Evolutionary conservation across 345 rosid genomes (phyloP), one percentile per base, ranked within the genome.

Genomic region (Eutrema heterophyllum): DNA sequence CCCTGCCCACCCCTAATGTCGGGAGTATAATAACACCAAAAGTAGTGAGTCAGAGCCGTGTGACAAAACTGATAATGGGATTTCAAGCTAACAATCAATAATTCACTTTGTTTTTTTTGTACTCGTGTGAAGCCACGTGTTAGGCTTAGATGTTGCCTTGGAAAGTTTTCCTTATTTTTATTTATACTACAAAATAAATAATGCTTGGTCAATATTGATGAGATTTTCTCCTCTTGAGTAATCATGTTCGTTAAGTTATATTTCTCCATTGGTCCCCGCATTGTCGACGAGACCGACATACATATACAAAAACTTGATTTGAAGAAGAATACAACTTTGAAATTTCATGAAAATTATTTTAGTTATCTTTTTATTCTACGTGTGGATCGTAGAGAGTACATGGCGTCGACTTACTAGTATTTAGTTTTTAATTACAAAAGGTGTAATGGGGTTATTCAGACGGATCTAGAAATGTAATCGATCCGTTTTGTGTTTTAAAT

Each of bases 271-370:
- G 75, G 80, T 56, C 24, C 75, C 32, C 29, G 16, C 56, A 14
- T 6, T n/a, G 70, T 56, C 64, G 51, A 62, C 58, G 60, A 63
- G 36, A 14, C 73, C 73, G 78, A 59, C 73, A 67, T 74, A 67
- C 10, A 57, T 38, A 60, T 72, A 1, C 7, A 48, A 14, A 38
- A 11, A 66, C 45, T 14, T 48, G 44, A 64, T 46, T 15, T 56
- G 27, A 29, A 10, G 7, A 45, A 2, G 33, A 33, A 48, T 21
- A 16, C 2, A 36, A 13, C 46, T 58, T 29, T 39, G 16, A 62
- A 40, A 3, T 5, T 33, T 3, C 1, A 26, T 35, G 32, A 50
- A 8, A 27, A 26, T 53, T 46, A 5, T 56, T 14, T 46, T 4
- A 1, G 1, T 9, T 49, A 67, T 75, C 41, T 39, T 27, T 24